These are phyloP conservation scores for Eurotiales sp. DNA, from an alignment of 2,329 filamentous ascomycete genomes.

Conservation along the genomic window DNA sequence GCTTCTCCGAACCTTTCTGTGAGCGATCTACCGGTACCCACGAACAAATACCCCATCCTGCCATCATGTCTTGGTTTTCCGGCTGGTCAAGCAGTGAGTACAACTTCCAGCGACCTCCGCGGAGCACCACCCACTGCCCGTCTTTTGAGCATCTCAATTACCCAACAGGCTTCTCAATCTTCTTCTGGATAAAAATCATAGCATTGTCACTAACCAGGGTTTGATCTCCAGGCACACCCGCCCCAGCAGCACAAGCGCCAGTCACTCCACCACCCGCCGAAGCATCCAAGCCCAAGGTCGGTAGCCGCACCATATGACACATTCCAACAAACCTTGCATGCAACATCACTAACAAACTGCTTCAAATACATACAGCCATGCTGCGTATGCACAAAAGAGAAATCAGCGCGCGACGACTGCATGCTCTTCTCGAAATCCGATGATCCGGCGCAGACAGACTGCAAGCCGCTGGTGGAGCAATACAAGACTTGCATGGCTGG, in stretches of 20 bases:
- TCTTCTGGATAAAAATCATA: neutral
- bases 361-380: conserved; percentile 63
- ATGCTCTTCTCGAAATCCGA: conserved; percentile 92
- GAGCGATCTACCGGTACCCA: too few relatives aligned
- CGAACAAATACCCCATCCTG: neutral
- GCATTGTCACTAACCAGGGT: neutral
- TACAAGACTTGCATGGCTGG: conserved; percentile 92
- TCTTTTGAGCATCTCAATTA: conserved; percentile 18
- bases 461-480: conserved; percentile 73
- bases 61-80: conserved; percentile 33
- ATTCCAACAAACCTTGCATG: too few relatives aligned
- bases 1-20: too few relatives aligned
- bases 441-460: conserved; percentile 74
- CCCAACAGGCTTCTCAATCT: neutral
- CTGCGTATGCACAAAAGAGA: conserved; percentile 97
- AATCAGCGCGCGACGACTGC: conserved; percentile 89
- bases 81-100: conserved; percentile 32
- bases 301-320: too few relatives aligned
- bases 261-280: conserved; percentile 21
- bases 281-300: conserved; percentile 35
- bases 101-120: conserved; percentile 11
- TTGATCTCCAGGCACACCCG: neutral
- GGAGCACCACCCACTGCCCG: too few relatives aligned
- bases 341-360: too few relatives aligned
- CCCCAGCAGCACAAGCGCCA: conserved; percentile 16